These are phyloP conservation scores for Boletus sensibilis DNA, from an alignment of 768 basidiomycete genomes.

Conservation along the genomic window DNA sequence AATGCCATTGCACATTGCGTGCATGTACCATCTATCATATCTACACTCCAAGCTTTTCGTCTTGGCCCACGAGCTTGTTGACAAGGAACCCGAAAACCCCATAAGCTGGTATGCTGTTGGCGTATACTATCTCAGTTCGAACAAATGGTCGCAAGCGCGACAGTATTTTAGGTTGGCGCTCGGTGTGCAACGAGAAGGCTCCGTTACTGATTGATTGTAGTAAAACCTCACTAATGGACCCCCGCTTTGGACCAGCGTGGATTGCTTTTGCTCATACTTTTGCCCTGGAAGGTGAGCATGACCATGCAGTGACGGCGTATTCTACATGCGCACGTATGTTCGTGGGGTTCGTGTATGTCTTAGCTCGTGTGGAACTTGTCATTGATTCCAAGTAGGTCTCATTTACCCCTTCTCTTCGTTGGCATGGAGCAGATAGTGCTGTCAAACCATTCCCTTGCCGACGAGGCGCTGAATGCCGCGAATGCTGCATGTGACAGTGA, in stretches of 20 bases:
- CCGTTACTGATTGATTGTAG: conserved; percentile 39
- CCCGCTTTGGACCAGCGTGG: conserved; percentile 95
- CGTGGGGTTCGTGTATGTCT: conserved; percentile 66
- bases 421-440: conserved; percentile 98
- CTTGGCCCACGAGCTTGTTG: conserved; percentile 93
- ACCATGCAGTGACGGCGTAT: conserved; percentile 97
- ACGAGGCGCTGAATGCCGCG: conserved; percentile 86
- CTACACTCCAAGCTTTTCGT: conserved; percentile 93
- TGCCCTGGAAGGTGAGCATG: conserved; percentile 96
- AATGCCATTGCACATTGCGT: conserved; percentile 92
- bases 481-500: conserved; percentile 81
- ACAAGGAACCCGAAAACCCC: conserved; percentile 88
- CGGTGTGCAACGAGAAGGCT: background rate
- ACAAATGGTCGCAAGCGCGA: conserved; percentile 87
- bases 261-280: conserved; percentile 97
- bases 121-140: conserved; percentile 88
- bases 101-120: conserved; percentile 99
- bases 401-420: conserved; percentile 91
- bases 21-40: conserved; percentile 94
- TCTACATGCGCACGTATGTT: conserved; percentile 96
- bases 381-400: conserved; percentile 64
- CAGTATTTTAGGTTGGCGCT: conserved; percentile 87
- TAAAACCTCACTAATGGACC: conserved; percentile 96
- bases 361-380: background rate
- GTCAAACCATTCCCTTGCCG: conserved; percentile 75